phyloP scores from a whole-genome alignment of 495 filamentous ascomycete species.

The Aspergillus heteromorphus region DNA sequence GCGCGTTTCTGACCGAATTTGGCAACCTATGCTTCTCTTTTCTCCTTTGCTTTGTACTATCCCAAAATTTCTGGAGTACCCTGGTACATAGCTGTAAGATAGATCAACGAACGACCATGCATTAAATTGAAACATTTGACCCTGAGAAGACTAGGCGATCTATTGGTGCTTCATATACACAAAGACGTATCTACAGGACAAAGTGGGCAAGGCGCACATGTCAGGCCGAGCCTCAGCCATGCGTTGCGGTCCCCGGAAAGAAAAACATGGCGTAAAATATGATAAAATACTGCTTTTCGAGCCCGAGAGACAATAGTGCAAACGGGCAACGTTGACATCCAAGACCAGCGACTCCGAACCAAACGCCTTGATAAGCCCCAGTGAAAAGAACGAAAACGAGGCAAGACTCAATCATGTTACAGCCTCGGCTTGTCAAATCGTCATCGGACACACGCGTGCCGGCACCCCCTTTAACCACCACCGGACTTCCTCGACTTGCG shows the following conservation, averaged over 20 bases:
- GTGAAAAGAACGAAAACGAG: conserved; percentile 15
- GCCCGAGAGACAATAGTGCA: conserved; percentile 1
- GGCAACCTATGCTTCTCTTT: background rate
- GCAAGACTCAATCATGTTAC: conserved; percentile 10
- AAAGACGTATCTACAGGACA: background rate
- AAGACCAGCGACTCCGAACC: conserved; percentile 23
- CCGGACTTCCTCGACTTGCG: conserved; percentile 45
- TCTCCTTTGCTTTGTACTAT: conserved; percentile 3
- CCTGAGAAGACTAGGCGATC: background rate
- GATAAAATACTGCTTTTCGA: conserved; percentile 17
- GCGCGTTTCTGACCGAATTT: conserved; percentile 4
- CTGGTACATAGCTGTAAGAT: conserved; percentile 7
- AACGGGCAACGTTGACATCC: conserved; percentile 11
- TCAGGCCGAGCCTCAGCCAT: background rate
- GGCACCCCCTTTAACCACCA: conserved; percentile 11
- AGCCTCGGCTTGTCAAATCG: background rate
- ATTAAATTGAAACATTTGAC: background rate
- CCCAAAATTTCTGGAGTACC: background rate
- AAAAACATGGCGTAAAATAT: conserved; percentile 1
- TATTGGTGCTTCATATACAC: background rate
- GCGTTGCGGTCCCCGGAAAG: background rate
- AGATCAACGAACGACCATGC: conserved; percentile 1
- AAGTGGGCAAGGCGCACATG: background rate
- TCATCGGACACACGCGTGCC: background rate
- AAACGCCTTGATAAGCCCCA: conserved; percentile 23